These are phyloP conservation scores for Gossypium rotundifolium DNA, from an alignment of 345 rosid species.

Conservation along the genomic window DNA sequence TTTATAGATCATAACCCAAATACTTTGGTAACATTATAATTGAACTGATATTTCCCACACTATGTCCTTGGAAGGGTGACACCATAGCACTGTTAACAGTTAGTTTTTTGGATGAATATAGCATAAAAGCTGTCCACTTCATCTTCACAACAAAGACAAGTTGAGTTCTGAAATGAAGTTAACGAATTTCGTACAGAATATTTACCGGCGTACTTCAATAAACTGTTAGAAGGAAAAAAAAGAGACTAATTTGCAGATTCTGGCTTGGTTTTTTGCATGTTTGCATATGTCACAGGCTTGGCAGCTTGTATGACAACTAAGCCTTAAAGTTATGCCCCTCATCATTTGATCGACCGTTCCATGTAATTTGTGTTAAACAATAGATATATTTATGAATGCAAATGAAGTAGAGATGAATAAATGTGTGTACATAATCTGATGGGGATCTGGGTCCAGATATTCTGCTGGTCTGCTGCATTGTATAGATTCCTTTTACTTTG, in stretches of 20 bases:
- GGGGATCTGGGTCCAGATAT: conserved; percentile 6
- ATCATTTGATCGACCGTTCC: background rate
- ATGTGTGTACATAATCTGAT: background rate
- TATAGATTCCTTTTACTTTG: conserved; percentile 1
- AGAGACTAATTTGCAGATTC: background rate
- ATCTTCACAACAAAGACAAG: too few relatives aligned
- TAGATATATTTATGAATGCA: background rate
- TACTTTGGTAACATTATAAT: too few relatives aligned
- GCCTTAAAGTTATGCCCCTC: background rate
- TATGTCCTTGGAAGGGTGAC: too few relatives aligned
- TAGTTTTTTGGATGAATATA: too few relatives aligned
- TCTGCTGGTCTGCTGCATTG: background rate
- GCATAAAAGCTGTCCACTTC: too few relatives aligned
- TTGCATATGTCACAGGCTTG: background rate
- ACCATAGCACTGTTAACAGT: too few relatives aligned
- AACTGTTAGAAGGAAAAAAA: background rate
- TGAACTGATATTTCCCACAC: too few relatives aligned
- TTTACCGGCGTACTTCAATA: background rate
- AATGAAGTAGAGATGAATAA: background rate
- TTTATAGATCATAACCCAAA: background rate
- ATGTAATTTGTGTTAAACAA: background rate
- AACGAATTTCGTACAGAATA: too few relatives aligned
- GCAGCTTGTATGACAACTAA: background rate
- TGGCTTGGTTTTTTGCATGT: background rate
- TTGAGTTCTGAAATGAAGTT: too few relatives aligned